Evolutionary conservation across 495 filamentous ascomycete genomes (phyloP), one percentile per base, ranked within the genome.

Genomic region (Zalerion maritima): DNA sequence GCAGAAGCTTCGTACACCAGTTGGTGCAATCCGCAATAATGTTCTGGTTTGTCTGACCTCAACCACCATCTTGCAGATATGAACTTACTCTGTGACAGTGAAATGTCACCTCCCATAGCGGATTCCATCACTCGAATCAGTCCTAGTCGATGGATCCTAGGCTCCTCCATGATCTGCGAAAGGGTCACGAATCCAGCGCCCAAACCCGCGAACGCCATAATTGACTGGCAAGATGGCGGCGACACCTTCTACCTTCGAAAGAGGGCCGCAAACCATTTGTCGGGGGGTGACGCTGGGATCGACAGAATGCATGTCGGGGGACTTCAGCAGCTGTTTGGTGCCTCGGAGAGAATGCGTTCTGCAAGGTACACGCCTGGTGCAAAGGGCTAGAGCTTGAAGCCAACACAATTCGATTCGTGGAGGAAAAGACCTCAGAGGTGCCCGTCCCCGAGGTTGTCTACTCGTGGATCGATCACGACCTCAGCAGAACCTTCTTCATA

Each of bases 301-400:
- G 29, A 32, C 14, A 13, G 29, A 10, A 32, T 7, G 21, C 21
- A 34, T 6, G 23, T 13, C n/a, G 6, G 31, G n/a, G 31, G 5
- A 34, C 31, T 14, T 27, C 20, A 34, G 24, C 20, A 9, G 11
- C 27, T 6, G 31, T 34, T 18, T 34, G 25, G 26, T 10, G 24
- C 14, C 26, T 34, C 28, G 31, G 31, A 34, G 17, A 34, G 10
- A 22, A 29, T 14, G 10, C 16, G 4, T 29, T 34, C 15, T 34
- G 5, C 24, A 34, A 34, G 20, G 31, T 18, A 14, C 16, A 34
- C 8, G 25, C 6, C 7, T 34, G 31, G 31, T 6, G 14, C 12
- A 25, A 34, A 31, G 31, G 16, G 5, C 21, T 27, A 17, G 20
- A 34, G 16, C 31, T 34, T 31, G 31, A 34, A 28, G 24, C 7